Evolutionary conservation across 2,329 filamentous ascomycete species (phyloP).

Genomic region (Dothidotthia symphoricarpi): DNA sequence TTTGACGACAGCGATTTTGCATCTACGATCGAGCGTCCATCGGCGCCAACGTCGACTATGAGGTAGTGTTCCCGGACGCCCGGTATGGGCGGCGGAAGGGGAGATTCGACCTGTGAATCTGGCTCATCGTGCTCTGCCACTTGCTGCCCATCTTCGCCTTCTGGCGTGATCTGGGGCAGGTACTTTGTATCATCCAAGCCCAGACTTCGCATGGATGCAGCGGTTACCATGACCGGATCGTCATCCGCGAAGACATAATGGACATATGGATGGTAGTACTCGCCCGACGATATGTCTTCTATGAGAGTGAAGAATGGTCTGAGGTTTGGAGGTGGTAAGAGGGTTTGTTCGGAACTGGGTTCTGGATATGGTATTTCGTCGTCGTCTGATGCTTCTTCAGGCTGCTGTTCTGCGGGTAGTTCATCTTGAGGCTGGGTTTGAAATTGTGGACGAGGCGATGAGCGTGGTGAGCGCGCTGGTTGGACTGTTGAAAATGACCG

Average conservation of each 20-base stretch:
- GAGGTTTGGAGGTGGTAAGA: constrained; percentile 56
- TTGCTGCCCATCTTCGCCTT: constrained; percentile 16
- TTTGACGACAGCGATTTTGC: constrained; percentile 71
- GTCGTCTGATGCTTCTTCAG: constrained; percentile 23
- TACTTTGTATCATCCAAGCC: constrained; percentile 47
- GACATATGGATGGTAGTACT: constrained; percentile 78
- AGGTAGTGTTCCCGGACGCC: constrained; percentile 56
- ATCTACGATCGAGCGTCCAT: constrained; percentile 57
- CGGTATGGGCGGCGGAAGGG: constrained; percentile 49
- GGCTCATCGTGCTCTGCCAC: constrained; percentile 26
- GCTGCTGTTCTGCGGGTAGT: constrained; percentile 16
- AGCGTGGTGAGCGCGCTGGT: constrained; percentile 25
- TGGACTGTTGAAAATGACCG: constrained; percentile 18
- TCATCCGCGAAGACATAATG: constrained; percentile 95
- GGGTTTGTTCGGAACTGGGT: constrained; percentile 32
- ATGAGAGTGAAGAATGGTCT: constrained; percentile 83
- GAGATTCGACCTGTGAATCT: constrained; percentile 33
- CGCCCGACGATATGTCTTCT: constrained; percentile 68
- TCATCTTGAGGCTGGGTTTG: constrained; percentile 27
- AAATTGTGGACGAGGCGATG: constrained; percentile 22
- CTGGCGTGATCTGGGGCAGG: constrained; percentile 27
- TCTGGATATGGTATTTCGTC: constrained; percentile 38
- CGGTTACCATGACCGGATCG: constrained; percentile 72
- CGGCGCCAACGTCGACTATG: constrained; percentile 53
- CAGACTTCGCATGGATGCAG: constrained; percentile 59